Evolutionary conservation across 2,329 filamentous ascomycete genomes (phyloP).

Genomic region (Fusarium coffeatum): DNA sequence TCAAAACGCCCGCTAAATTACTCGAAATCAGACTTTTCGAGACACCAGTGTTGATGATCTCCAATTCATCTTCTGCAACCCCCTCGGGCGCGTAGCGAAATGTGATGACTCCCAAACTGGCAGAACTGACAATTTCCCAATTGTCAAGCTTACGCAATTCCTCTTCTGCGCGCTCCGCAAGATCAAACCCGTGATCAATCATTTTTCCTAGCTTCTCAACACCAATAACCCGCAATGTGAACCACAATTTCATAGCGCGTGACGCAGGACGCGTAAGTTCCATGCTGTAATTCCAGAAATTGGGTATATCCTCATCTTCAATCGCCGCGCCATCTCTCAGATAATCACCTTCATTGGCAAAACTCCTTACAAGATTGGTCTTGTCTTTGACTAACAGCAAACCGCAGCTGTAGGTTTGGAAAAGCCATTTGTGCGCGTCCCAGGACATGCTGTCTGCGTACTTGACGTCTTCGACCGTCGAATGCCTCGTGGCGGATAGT

Average conservation of each 20-base stretch:
- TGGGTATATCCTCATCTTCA: conserved; percentile 42
- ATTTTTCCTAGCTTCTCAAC: conserved; percentile 38
- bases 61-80: neutral
- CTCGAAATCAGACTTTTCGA: conserved; percentile 21
- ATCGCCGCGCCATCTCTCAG: conserved; percentile 40
- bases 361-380: conserved; percentile 35
- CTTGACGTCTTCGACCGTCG: conserved; percentile 19
- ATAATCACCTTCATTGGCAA: conserved; percentile 43
- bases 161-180: conserved; percentile 38
- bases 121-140: conserved; percentile 43
- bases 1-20: conserved; percentile 10
- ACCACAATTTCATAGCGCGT: conserved; percentile 46
- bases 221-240: conserved; percentile 39
- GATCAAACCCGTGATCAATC: conserved; percentile 42
- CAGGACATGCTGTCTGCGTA: conserved; percentile 44
- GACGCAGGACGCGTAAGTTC: conserved; percentile 41
- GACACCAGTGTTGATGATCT: neutral
- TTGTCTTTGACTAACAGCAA: conserved; percentile 39
- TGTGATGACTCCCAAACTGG: conserved; percentile 38
- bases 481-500: conserved; percentile 27
- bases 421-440: conserved; percentile 46
- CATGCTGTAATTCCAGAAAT: conserved; percentile 46
- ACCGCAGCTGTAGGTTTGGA: conserved; percentile 44
- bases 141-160: conserved; percentile 24
- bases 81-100: conserved; percentile 34